Percentiles rank a stretch among this genome's conserved stretches.
phyloP scores from a whole-genome alignment of 768 basidiomycete genomes.

The Xerocomus brunneocitrinus region DNA sequence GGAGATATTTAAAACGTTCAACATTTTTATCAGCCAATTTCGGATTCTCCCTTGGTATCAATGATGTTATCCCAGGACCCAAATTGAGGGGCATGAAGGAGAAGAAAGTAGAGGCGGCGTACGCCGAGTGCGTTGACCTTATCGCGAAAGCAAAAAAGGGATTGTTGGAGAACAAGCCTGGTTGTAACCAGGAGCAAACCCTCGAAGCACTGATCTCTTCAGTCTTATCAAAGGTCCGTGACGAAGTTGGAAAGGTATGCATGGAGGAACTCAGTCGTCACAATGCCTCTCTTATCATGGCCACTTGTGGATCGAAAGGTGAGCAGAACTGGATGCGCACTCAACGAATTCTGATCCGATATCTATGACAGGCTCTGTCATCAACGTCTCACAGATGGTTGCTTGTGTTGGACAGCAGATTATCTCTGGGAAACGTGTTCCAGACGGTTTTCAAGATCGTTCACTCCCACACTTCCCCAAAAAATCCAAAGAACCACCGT shows the following conservation, averaged over 20 bases:
- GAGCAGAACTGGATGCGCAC: conserved; percentile 8
- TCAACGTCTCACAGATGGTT: conserved; percentile 99
- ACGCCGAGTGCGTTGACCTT: conserved; percentile 78
- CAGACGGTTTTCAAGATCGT: conserved; percentile 97
- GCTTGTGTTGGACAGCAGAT: conserved; percentile 99
- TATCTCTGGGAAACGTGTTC: conserved; percentile 96
- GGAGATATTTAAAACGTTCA: conserved; percentile 1
- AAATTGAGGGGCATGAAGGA: conserved; percentile 80
- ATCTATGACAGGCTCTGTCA: conserved; percentile 77
- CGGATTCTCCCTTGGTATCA: conserved; percentile 97
- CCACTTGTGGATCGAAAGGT: conserved; percentile 99
- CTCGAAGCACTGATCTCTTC: conserved; percentile 95
- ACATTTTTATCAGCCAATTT: conserved; percentile 71
- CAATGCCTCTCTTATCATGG: conserved; percentile 98
- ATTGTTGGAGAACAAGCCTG: conserved; percentile 93
- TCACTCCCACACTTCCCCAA: conserved; percentile 99
- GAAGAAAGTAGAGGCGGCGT: conserved; percentile 79
- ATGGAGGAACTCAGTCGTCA: conserved; percentile 97
- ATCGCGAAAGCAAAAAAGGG: conserved; percentile 91
- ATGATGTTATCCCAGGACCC: conserved; percentile 95
- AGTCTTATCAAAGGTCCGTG: conserved; percentile 91
- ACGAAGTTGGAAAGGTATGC: conserved; percentile 93
- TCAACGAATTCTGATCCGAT: neutral
- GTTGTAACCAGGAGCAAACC: conserved; percentile 95
- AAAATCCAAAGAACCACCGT: conserved; percentile 92